Evolutionary conservation across 257 asterid genomes (phyloP), one percentile per base, ranked within the genome.

Genomic region (Capsicum pubescens): DNA sequence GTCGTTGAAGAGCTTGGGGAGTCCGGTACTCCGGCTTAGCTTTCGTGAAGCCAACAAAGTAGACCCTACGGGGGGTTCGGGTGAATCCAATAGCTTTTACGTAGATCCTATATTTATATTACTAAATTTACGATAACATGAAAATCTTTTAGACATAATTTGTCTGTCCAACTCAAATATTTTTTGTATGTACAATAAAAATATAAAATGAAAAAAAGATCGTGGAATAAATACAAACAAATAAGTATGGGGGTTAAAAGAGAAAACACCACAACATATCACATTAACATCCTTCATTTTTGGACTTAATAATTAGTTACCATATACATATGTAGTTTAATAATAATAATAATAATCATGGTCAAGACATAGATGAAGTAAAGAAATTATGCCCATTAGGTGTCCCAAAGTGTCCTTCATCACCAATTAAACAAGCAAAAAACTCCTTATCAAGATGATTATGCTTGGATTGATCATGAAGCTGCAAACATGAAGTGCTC

Each of bases 381-480:
- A 82, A 88, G 46, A 90, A 86, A 48, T 86, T 88, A 66, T 88
- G 90, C 6, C 85, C 90, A 68, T 86, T 86, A 1, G 81, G 48
- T 46, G 87, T 80, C 64, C 76, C 88, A 70, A 89, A 84, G 83
- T 86, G 87, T 13, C 85, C 88, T 83, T 86, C 90, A 16, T 60
- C 88, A 21, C 88, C 91, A 26, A 90, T 88, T 17, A 89, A 84
- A 78, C 90, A 84, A 69, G 89, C 88, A 46, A 90, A 90, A 36
- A 86, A 76, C 13, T 88, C 93, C 87, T 85, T 86, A 88, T 89
- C 97, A 85, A 88, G 67, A 21, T 82, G 69, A n/a, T 68, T 68
- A 68, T 87, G 84, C 64, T 86, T 82, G 42, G 77, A 55, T 58
- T 79, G 84, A 44, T 82, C 85, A 59, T 80, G 82, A 69, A 85